Evolutionary conservation across 2,329 filamentous ascomycete species (phyloP), one percentile per base, ranked within the genome.

Genomic region (Rutstroemia sydowiana): DNA sequence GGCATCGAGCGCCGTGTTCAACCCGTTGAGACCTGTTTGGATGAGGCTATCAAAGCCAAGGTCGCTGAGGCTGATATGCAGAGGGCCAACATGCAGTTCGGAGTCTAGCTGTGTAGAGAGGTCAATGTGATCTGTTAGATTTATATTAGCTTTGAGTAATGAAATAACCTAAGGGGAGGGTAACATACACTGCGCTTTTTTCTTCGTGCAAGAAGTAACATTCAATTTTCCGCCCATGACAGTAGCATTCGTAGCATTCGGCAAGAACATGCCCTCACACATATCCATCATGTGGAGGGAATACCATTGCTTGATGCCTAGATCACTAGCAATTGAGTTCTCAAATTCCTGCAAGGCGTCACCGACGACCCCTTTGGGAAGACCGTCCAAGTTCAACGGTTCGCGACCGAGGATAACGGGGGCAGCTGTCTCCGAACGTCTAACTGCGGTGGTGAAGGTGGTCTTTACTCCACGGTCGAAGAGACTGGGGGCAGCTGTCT

Each of bases 1-100:
- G 2, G 75, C 75, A 21, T 73, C 71, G 54, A 73, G 70, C 1
- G 76, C 73, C 2, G 72, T 63, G 30, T 70, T 70, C 41, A 84
- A 69, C 0, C 72, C 71, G 32, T 73, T 61, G 48, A 84, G 71
- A 13, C 75, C 77, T 13, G 74, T 66, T 55, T 76, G 70, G 55
- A 85, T 75, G 16, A 75, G 80, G 78, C 79, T 79, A n/a, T n/a
- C n/a, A n/a, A n/a, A 84, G 34, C 75, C 62, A 40, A 85, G 67
- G 43, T 76, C 71, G 1, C 69, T 63, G 18, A 83, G 68, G 11
- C 73, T 75, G 55, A 81, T 66, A 28, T 64, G 56, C 11, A 66
- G 51, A 11, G 56, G 56, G 5, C 72, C 69, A 10, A 71, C 58
- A 13, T 70, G 67, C 11, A 83, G 70, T 45, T 77, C 71, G 4